These are phyloP conservation scores for Phytophthora fragariaefolia DNA, from an alignment of 352 stramenopile genomes.

Conservation along the genomic window DNA sequence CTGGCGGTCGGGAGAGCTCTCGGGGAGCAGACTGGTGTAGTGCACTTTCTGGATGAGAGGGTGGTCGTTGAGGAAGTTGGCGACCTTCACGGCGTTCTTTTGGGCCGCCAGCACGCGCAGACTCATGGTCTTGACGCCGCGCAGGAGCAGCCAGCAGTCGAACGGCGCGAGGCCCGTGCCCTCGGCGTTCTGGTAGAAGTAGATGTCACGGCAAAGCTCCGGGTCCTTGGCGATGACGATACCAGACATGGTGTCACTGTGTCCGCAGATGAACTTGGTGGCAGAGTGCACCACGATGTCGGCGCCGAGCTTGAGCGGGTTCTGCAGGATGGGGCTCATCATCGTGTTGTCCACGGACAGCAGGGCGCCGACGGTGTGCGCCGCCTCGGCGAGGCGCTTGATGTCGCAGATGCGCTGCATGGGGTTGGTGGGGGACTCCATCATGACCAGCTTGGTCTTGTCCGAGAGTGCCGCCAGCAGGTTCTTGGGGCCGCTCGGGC, in stretches of 20 bases:
- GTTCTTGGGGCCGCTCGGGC: slow-evolving; percentile 67
- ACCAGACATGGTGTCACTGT: slow-evolving; percentile 97
- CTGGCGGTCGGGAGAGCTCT: slow-evolving; percentile 62
- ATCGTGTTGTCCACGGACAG: slow-evolving; percentile 97
- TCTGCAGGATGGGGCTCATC: slow-evolving; percentile 95
- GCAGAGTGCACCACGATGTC: slow-evolving; percentile 97
- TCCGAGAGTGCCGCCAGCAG: slow-evolving; percentile 55
- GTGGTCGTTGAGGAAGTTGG: slow-evolving; percentile 90
- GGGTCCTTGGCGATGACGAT: slow-evolving; percentile 90
- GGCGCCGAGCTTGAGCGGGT: slow-evolving; percentile 92
- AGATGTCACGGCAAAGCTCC: slow-evolving; percentile 82
- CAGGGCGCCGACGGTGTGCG: slow-evolving; percentile 81
- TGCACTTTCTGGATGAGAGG: slow-evolving; percentile 83
- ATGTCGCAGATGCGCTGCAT: slow-evolving; percentile 97
- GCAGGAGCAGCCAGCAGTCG: slow-evolving; percentile 89
- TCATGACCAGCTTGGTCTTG: slow-evolving; percentile 95
- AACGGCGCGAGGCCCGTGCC: slow-evolving; percentile 91
- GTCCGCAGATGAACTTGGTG: slow-evolving; percentile 98
- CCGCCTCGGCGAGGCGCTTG: slow-evolving; percentile 70
- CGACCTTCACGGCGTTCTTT: slow-evolving; percentile 91
- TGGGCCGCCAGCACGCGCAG: slow-evolving; percentile 83
- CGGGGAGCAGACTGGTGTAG: slow-evolving; percentile 92
- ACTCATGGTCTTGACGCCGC: slow-evolving; percentile 92
- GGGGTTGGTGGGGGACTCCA: slow-evolving; percentile 97
- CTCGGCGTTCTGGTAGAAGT: slow-evolving; percentile 92